Evolutionary conservation across 2,329 filamentous ascomycete species (phyloP), one percentile per base, ranked within the genome.

Genomic region (Fusarium aywerte): DNA sequence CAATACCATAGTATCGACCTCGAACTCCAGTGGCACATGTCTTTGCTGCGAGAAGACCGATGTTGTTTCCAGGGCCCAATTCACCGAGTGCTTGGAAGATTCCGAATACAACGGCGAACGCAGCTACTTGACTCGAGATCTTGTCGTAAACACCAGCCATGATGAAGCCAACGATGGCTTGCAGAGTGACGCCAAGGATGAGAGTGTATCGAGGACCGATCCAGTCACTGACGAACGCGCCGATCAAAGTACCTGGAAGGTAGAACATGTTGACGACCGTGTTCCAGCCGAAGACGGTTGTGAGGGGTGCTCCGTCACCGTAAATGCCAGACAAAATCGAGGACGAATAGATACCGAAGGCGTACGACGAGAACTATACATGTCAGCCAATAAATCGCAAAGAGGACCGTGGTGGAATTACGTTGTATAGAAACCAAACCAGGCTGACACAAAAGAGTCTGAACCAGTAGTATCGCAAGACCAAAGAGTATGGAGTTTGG

Each of bases 201-300:
- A 97, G 83, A 2, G 91, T 90, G 69, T 90, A 87, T 58, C 90
- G 89, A 1, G 94, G 93, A 0, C 94, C 94, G 49, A 96, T 81
- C 80, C 85, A 88, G 78, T 97, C 94, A 25, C 89, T 90, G 8
- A 91, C 81, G 56, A 91, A 91, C 1, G 92, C 91, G 20, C 94
- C 94, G 5, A 91, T 78, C 51, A 94, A 82, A 23, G 92, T 92
- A 2, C 94, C 94, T 0, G 93, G 93, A 47, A 97, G 85, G 78
- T 96, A 96, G 78, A 97, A 97, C 65, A 93, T 81, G 77, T 96
- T 97, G 81, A 96, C 88, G 39, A 97, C 85, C 0, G 91, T 93
- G 75, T 92, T 93, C 93, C 93, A 97, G 38, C 93, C 94, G 63
- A 97, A 94, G 12, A 89, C 81, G 65, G 90, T 91, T 74, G 92